Evolutionary conservation across 75 land plant genomes (phyloP).

Genomic region (Selaginella moellendorffii): DNA sequence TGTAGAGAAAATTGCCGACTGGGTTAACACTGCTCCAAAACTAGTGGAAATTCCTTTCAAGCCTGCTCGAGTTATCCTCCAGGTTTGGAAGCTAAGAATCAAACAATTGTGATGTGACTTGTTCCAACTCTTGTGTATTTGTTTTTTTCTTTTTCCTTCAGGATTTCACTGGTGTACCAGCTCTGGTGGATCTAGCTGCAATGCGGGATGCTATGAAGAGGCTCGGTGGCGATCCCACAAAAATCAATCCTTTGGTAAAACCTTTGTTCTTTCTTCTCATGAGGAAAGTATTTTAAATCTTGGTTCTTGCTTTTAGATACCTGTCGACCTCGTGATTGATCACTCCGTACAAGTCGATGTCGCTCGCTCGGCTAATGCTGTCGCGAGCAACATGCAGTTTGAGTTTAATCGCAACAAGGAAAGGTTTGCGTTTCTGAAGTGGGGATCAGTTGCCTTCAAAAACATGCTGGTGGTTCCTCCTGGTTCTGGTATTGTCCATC

Average conservation of each 20-base stretch:
- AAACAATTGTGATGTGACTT: neutral
- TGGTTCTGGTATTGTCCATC: slow-evolving; percentile 89
- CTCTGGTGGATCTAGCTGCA: slow-evolving; percentile 83
- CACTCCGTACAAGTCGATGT: slow-evolving; percentile 94
- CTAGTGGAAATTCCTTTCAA: neutral
- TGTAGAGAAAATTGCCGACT: neutral
- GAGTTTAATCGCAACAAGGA: slow-evolving; percentile 73
- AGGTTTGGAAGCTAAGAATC: neutral
- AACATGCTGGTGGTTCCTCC: slow-evolving; percentile 97
- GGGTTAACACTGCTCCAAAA: neutral
- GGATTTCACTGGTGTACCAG: slow-evolving; percentile 97
- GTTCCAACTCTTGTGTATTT: neutral
- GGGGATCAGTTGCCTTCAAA: slow-evolving; percentile 73
- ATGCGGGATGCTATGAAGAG: slow-evolving; percentile 90
- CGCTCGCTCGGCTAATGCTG: slow-evolving; percentile 56
- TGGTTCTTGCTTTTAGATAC: slow-evolving; percentile 40
- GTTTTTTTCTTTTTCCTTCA: slow-evolving; percentile 10
- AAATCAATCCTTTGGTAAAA: slow-evolving; percentile 82
- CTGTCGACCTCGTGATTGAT: slow-evolving; percentile 85
- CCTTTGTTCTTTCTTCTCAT: neutral
- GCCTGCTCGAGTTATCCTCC: neutral
- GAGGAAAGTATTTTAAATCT: neutral
- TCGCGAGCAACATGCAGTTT: slow-evolving; percentile 58
- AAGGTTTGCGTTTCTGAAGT: slow-evolving; percentile 74
- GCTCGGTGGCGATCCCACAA: slow-evolving; percentile 66